Base-by-base conservation (phyloP, 768 basidiomycete genomes). In the Cyclocybe cylindracea region DNA sequence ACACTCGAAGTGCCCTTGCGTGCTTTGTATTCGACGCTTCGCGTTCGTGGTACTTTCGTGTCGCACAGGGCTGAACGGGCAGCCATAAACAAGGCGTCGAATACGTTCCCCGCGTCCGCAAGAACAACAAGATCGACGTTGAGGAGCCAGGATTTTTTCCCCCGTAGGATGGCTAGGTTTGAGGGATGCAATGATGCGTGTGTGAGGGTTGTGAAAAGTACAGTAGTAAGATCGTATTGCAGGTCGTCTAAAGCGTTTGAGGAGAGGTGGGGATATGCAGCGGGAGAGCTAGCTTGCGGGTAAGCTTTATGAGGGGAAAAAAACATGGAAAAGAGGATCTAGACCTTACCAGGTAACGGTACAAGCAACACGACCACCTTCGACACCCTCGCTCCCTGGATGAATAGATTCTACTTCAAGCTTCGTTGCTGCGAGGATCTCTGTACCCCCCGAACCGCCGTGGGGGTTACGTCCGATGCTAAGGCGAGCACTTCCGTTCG, bases 401-500 rank as follows among this genome's bases (percentile, higher is more conserved):
- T 72, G 74, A 7, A 85, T 65, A 41, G 74, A 74, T 61, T 88
- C 87, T 0, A 94, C 89, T 60, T 94, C 92, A 0, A 94, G 77
- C 60, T 91, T 90, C 2, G 82, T 76, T 0, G 89, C 91, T 1
- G 87, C 91, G 19, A 93, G 68, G 3, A 93, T 75, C 58, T 93
- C 90, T 0, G 93, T 94, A 0, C 87, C 85, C 2, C 82, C 84
- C 1, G 79, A 81, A 8, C 78, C 79, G 39, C 79, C 76, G 40
- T 73, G 72, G 19, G 77, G 70, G 53, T 71, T 73, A 56, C 75
- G 73, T 1, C 91, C 92, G n/a, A 94, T 79, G 56, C 74, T 82
- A 7, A 93, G 71, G 18, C 81, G 79, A 5, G 90, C 90, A 55
- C 91, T 93, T 5, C 93, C 93, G 53, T 94, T 93, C 14, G 92